Base-by-base conservation (phyloP, 768 basidiomycete species). In the Serendipita vermifera region DNA sequence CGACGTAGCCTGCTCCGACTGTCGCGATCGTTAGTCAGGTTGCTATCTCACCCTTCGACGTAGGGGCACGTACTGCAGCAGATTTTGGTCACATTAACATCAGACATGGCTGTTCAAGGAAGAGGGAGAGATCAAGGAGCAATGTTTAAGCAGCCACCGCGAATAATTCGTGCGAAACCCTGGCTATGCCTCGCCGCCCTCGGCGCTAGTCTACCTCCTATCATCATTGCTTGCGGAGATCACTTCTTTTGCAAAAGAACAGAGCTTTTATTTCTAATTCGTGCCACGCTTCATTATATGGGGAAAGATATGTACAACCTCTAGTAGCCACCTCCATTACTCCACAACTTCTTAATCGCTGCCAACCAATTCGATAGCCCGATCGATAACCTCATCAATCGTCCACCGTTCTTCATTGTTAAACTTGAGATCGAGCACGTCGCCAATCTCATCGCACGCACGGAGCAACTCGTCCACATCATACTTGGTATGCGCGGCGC, bases 1-100 rank as follows among this genome's bases (percentile, higher is more conserved):
- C 90, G 67, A 96, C 92, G 67, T 96, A 96, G 66, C 91, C 89
- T 68, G 87, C 87, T 65, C 86, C 86, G 61, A 89, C 87, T 88
- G 57, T 3, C 15, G 31, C 55, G 15, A 56, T 29, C 48, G 38
- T 11, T 56, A 58, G 55, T 62, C 60, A 62, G 41, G 22, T 43
- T 57, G 54, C 40, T 38, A 65, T 31, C 56, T 54, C 27, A 38
- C 38, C 55, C 32, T 29, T 26, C 43, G 51, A 43, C 24, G 20
- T 43, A 22, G 26, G 35, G 29, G 57, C 56, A 80, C 87, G 68
- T 65, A 91, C 88, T 87, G 75, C 88, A 91, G 73, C 88, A 90
- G 62, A 91, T 86, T 67, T 82, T 89, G 61, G 77, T 77, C 62
- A 91, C 84, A 60, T 75, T 73, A 60, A 82, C 70, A 54, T 67